Evolutionary conservation across 257 asterid genomes (phyloP), one percentile per base, ranked within the genome.

Genomic region (Verbena officinalis): DNA sequence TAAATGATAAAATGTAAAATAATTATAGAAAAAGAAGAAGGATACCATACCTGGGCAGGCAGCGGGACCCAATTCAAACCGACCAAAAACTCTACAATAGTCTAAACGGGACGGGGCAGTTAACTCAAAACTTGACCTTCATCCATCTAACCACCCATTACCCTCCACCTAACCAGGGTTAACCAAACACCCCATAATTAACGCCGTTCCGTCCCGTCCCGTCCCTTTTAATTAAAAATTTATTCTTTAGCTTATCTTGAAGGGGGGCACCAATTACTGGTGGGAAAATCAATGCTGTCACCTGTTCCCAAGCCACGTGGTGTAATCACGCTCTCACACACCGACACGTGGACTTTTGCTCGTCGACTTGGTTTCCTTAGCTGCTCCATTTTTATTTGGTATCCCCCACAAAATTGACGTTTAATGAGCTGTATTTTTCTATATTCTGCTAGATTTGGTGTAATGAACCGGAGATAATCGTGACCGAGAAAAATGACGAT

Each of bases 281-380:
- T 34, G 44, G 46, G 36, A 38, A n/a, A 55, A 42, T 19, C 59
- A 38, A 67, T 56, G 65, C 59, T 31, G 17, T 31, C 11, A 24
- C 16, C n/a, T 52, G 39, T 7, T 51, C 6, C 34, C 6, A 7
- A 20, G 67, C 71, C 73, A 65, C 57, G 54, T 44, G 46, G 68
- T 7, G 3, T 0, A 39, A 23, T 3, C 7, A 23, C 22, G 40
- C 40, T 1, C 53, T 13, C 22, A n/a, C 0, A 30, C 14, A 12
- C 9, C 1, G 66, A 65, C 79, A 80, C 82, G 82, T 80, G 74
- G 44, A 62, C 30, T 12, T 39, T 22, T 22, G 24, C 33, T 16
- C 24, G 17, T 9, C 12, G 42, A 9, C 6, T 55, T 43, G 67
- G 40, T 42, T 49, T 38, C 9, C 67, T 23, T 38, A 56, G 31